Evolutionary conservation across 1,284 basidiomycete species (phyloP).

Genomic region (Tausonia pullulans): DNA sequence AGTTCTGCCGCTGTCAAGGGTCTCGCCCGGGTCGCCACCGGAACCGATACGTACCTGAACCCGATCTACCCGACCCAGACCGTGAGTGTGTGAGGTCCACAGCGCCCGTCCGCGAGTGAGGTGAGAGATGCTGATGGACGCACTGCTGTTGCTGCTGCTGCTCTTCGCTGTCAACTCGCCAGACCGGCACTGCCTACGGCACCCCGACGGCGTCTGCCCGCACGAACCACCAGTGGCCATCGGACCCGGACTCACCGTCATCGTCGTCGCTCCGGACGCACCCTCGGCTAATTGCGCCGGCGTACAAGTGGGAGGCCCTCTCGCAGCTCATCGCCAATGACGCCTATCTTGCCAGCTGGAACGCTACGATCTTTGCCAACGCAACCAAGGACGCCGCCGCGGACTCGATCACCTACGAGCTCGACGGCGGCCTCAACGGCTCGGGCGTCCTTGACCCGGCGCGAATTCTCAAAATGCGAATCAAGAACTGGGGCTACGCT

Average conservation of each 20-base stretch:
- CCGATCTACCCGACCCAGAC: conserved; percentile 86
- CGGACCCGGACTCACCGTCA: conserved; percentile 57
- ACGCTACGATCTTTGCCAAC: conserved; percentile 83
- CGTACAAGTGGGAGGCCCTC: conserved; percentile 83
- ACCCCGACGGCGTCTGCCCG: conserved; percentile 53
- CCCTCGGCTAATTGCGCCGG: conserved; percentile 81
- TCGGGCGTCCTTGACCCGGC: conserved; percentile 91
- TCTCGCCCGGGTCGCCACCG: conserved; percentile 43
- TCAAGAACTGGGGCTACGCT: conserved; percentile 88
- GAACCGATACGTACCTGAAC: conserved; percentile 59
- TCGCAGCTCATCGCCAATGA: conserved; percentile 64
- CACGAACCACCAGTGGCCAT: conserved; percentile 54
- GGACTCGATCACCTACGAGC: conserved; percentile 54
- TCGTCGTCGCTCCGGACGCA: conserved; percentile 55
- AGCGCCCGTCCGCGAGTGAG: too few relatives aligned
- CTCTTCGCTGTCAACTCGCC: conserved; percentile 15
- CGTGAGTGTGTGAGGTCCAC: conserved; percentile 49
- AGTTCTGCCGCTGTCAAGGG: conserved; percentile 20
- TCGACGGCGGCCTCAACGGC: conserved; percentile 53
- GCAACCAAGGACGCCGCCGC: conserved; percentile 57
- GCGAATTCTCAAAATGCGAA: conserved; percentile 74
- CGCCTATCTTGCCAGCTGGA: conserved; percentile 81
- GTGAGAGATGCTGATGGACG: background rate
- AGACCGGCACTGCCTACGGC: conserved; percentile 73
- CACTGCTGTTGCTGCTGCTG: conserved; percentile 10